These are phyloP conservation scores for Clarkia xantiana DNA, from an alignment of 345 rosid species.

Conservation along the genomic window DNA sequence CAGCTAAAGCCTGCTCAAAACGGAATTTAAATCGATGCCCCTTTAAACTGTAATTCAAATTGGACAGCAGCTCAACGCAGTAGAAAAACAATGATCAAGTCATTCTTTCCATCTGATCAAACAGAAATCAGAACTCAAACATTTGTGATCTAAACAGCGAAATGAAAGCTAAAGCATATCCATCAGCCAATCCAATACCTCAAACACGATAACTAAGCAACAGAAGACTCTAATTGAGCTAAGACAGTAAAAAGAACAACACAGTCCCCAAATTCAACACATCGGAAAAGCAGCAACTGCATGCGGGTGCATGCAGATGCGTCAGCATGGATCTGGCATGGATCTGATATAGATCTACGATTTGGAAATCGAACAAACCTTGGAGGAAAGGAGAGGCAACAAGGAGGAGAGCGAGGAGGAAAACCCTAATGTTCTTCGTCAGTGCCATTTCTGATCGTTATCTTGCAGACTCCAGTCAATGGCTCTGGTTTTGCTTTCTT, in stretches of 20 bases:
- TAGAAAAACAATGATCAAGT: no score
- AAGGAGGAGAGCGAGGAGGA: slow-evolving; percentile 6
- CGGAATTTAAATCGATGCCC: no score
- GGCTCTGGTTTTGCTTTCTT: no score
- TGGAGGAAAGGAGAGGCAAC: slow-evolving; percentile 1
- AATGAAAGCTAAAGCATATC: not conserved
- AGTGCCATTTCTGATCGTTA: slow-evolving; percentile 1
- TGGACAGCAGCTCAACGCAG: no score
- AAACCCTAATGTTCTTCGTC: slow-evolving; percentile 2
- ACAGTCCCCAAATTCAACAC: not conserved
- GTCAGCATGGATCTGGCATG: not conserved
- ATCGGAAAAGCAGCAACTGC: not conserved
- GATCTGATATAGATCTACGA: slow-evolving; percentile 1
- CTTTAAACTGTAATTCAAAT: no score
- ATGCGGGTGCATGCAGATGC: not conserved
- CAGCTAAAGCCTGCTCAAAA: no score
- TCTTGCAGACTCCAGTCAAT: no score
- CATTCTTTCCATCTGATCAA: no score
- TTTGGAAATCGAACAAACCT: not conserved
- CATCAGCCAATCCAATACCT: not conserved
- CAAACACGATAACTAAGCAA: no score
- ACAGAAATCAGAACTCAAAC: no score
- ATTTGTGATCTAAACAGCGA: no score
- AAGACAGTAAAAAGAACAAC: not conserved
- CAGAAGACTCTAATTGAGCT: not conserved